Conservation (phyloP, 2,329 filamentous ascomycete genomes). For the Pseudocercospora vitis region DNA sequence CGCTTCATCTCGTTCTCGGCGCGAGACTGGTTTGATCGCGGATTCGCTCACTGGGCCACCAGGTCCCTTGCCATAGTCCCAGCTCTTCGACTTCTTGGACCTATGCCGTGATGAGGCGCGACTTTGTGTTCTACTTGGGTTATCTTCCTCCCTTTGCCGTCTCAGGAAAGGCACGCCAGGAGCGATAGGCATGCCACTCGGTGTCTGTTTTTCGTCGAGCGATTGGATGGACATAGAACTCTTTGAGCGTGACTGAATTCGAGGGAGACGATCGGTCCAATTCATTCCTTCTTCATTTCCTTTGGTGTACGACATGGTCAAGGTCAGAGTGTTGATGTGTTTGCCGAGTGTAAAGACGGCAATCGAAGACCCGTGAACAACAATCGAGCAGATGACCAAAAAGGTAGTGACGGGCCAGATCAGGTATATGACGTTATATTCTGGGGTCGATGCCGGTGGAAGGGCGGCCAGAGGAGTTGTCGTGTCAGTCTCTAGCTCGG, state of each 20-base stretch:
- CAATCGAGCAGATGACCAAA: constrained; percentile 87
- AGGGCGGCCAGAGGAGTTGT: constrained; percentile 68
- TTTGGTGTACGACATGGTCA: constrained; percentile 94
- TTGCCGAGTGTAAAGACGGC: constrained; percentile 97
- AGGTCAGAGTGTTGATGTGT: constrained; percentile 91
- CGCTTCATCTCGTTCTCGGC: constrained; percentile 36
- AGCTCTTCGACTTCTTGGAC: constrained; percentile 61
- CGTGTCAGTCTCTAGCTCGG: constrained; percentile 74
- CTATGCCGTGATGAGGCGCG: constrained; percentile 67
- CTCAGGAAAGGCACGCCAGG: constrained; percentile 73
- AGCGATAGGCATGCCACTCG: constrained; percentile 69
- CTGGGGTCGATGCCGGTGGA: constrained; percentile 58
- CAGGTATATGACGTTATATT: constrained; percentile 72
- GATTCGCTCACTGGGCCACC: constrained; percentile 89
- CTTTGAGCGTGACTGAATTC: constrained; percentile 78
- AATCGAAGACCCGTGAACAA: constrained; percentile 96
- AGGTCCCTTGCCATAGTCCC: constrained; percentile 67
- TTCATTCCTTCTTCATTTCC: constrained; percentile 83
- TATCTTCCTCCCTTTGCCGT: constrained; percentile 74
- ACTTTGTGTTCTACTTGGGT: constrained; percentile 58
- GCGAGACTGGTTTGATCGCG: constrained; percentile 71
- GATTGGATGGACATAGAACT: constrained; percentile 70
- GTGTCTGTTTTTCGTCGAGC: constrained; percentile 55
- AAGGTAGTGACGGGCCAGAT: constrained; percentile 98
- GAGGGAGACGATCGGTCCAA: constrained; percentile 92